Evolutionary conservation across 1,284 basidiomycete species (phyloP).

Genomic region (Gomphus sp.): DNA sequence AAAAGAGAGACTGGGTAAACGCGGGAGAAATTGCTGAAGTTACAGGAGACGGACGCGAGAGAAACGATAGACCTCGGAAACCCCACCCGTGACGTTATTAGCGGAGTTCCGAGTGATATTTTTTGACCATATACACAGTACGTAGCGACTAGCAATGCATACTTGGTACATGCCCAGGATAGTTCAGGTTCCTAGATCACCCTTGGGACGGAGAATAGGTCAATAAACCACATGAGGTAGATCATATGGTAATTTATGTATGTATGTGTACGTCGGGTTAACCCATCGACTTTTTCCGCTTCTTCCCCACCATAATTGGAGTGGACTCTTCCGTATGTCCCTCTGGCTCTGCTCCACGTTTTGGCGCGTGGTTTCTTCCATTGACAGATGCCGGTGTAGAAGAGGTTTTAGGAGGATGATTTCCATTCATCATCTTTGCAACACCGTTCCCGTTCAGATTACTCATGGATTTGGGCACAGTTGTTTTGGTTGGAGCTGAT

Average conservation of each 20-base stretch:
- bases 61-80: background rate
- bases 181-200: background rate
- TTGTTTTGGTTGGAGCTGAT: background rate
- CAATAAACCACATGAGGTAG: background rate
- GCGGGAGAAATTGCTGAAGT: constrained; percentile 11
- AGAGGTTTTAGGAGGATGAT: constrained; percentile 16
- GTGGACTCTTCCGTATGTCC: constrained; percentile 10
- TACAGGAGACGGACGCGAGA: background rate
- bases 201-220: background rate
- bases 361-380: constrained; percentile 24
- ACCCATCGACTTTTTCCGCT: constrained; percentile 28
- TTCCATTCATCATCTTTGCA: constrained; percentile 16
- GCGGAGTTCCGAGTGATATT: background rate
- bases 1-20: constrained; percentile 11
- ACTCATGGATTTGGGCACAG: background rate
- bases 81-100: background rate
- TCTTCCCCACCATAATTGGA: constrained; percentile 24
- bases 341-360: constrained; percentile 13
- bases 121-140: background rate
- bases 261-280: background rate
- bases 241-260: background rate
- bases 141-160: background rate
- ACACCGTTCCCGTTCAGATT: constrained; percentile 18
- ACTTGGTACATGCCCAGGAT: background rate
- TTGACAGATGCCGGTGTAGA: constrained; percentile 19